Base-by-base conservation (phyloP, 768 basidiomycete species). In the Tylopilus cervinicoccineus region DNA sequence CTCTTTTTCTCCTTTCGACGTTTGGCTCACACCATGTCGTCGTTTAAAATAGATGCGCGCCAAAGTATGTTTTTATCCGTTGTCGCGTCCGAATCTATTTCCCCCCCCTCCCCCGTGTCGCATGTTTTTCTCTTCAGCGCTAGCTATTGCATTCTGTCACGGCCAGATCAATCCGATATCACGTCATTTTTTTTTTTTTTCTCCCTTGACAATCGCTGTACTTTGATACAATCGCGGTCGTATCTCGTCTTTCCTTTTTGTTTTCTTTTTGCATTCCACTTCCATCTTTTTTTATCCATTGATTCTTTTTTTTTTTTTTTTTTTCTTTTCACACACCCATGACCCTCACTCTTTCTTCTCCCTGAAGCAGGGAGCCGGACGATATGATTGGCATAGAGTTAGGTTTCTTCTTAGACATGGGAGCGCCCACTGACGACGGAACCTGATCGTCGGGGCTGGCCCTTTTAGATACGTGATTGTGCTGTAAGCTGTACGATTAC, bases 401-500 rank as follows among this genome's bases (percentile, higher is more conserved):
- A 32, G 48, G 20, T 34, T 33, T 19, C 47, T 16, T 28, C 23
- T 37, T 62, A 56, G 59, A 55, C n/a, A n/a, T 22, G 17, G 8
- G 27, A 20, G 26, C 38, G 16, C 16, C 24, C 13, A 34, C 28
- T 41, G 37, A 39, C 37, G 26, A 33, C n/a, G 14, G 38, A 37
- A 26, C 23, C 36, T 32, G 39, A 32, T 38, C 31, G 20, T 13
- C 5, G 32, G 22, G 17, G 11, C 14, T 19, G 23, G 37, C 42
- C n/a, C 26, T 14, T 4, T 47, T 53, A 60, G 47, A 51, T 50
- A 48, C 31, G 52, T 44, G 37, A 47, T 41, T 41, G 47, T 51
- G 52, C 45, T 47, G 26, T 53, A 51, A n/a, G 43, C 43, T 51
- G 61, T 62, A 64, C 16, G 24, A 38, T 50, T 51, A 63, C 50